Evolutionary conservation across 257 asterid species (phyloP), one percentile per base, ranked within the genome.

Genomic region (Eustoma russellianum): DNA sequence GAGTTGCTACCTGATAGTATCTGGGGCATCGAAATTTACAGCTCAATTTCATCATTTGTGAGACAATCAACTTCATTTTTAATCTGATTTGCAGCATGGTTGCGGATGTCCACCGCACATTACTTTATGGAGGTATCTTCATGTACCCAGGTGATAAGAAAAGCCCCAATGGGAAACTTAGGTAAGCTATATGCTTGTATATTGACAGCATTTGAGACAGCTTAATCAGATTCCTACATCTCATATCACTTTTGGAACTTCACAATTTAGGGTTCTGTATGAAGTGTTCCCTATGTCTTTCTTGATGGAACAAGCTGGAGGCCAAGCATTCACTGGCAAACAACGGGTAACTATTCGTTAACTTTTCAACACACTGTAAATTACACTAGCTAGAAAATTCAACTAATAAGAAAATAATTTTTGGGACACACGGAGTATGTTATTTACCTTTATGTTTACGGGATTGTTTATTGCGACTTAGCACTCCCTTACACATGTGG

Each of bases 231-330:
- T 24, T 24, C 30, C 2, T 0, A 24, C 3, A 24, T 24, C 30
- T 24, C 30, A 24, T 19, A 19, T 24, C 30, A 24, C 30, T 24
- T 24, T 24, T 0, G 30, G 30, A 24, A 24, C 30, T 0, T 24
- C 2, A 24, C 30, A 4, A 24, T 24, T 24, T 1, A 86, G 96
- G 83, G 95, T 91, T 53, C 81, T 91, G 14, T 91, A 87, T 28
- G 98, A 91, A 75, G 98, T 87, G 56, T 91, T 91, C 62, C 96
- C 98, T 14, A 87, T 91, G 98, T 78, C 98, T 40, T 91, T 76
- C 76, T 74, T 91, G 85, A 77, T 91, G 83, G 98, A 91, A 77
- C 90, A 91, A 82, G 98, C 98, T 0, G 96, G 98, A 58, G 98
- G 98, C 30, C 96, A 91, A 54, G 74, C 98, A 4, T 91, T 91